Percentiles rank a stretch among this genome's conserved stretches.
phyloP scores from a whole-genome alignment of 768 basidiomycete genomes.

The Epithele typhae region DNA sequence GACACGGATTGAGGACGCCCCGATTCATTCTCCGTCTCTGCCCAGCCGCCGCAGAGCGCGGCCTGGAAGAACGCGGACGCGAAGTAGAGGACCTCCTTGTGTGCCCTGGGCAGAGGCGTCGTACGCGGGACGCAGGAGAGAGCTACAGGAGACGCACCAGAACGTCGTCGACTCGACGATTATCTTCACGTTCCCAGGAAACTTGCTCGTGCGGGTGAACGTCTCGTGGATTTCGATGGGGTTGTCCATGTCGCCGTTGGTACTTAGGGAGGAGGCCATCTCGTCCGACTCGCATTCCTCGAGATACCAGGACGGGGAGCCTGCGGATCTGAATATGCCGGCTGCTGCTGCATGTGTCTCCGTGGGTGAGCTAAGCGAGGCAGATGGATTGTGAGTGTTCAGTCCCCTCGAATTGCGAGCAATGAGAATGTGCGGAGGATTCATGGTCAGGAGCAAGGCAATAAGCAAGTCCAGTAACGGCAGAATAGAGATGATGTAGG shows the following conservation, averaged over 20 bases:
- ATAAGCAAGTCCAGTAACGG: not conserved
- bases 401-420: constrained; percentile 78
- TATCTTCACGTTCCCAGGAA: constrained; percentile 89
- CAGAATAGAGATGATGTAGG: too few relatives aligned
- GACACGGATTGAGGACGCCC: constrained; percentile 75
- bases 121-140: too few relatives aligned
- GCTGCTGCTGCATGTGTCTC: constrained; percentile 87
- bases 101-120: constrained; percentile 53
- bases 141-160: too few relatives aligned
- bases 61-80: constrained; percentile 96
- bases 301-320: constrained; percentile 75
- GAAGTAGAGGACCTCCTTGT: constrained; percentile 88
- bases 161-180: constrained; percentile 86
- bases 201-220: constrained; percentile 59
- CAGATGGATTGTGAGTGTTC: constrained; percentile 73
- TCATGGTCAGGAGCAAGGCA: constrained; percentile 49
- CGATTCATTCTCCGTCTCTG: constrained; percentile 55
- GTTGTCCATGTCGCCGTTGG: constrained; percentile 58
- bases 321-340: constrained; percentile 78
- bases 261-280: constrained; percentile 62
- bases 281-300: constrained; percentile 72
- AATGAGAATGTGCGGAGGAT: constrained; percentile 86
- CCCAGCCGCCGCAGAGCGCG: constrained; percentile 87
- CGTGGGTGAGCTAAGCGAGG: constrained; percentile 77
- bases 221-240: constrained; percentile 78